phyloP scores from a whole-genome alignment of 2,329 filamentous ascomycete species.

The Beauveria sp. region DNA sequence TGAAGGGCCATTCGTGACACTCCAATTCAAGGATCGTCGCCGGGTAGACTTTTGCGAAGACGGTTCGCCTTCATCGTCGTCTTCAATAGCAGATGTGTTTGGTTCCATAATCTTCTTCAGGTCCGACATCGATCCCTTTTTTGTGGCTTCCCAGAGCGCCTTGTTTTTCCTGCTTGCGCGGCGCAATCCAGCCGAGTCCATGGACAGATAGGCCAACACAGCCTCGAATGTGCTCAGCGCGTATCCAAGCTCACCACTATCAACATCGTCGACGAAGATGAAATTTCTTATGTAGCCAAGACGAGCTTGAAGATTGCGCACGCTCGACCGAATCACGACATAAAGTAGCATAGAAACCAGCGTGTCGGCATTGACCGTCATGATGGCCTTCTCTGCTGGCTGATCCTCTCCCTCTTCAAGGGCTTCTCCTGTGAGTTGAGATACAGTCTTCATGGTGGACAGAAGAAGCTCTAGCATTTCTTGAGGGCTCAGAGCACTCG shows the following conservation, averaged over 20 bases:
- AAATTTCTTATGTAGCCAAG: conserved; percentile 95
- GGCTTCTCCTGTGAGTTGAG: conserved; percentile 49
- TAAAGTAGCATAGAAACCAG: conserved; percentile 85
- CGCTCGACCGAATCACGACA: conserved; percentile 85
- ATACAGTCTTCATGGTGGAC: conserved; percentile 76
- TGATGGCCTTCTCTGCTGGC: conserved; percentile 44
- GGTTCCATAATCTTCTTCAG: conserved; percentile 77
- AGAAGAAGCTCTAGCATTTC: conserved; percentile 81
- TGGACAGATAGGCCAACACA: conserved; percentile 78
- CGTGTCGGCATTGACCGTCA: conserved; percentile 75
- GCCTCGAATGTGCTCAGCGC: conserved; percentile 93
- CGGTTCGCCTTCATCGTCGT: conserved; percentile 36
- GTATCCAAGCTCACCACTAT: conserved; percentile 93
- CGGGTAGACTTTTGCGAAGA: conserved; percentile 30
- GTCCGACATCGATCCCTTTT: conserved; percentile 65
- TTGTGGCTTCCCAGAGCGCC: conserved; percentile 78
- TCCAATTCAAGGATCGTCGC: conserved; percentile 41
- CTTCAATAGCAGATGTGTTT: conserved; percentile 40
- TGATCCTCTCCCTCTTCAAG: conserved; percentile 26
- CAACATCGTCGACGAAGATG: conserved; percentile 95
- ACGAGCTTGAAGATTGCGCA: conserved; percentile 79
- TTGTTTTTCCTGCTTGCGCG: conserved; percentile 82
- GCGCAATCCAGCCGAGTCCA: conserved; percentile 73
- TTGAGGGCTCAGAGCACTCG: conserved; percentile 68
- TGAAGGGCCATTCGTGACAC: conserved; percentile 37